phyloP scores from a whole-genome alignment of 768 basidiomycete species.

The Russula sp. region DNA sequence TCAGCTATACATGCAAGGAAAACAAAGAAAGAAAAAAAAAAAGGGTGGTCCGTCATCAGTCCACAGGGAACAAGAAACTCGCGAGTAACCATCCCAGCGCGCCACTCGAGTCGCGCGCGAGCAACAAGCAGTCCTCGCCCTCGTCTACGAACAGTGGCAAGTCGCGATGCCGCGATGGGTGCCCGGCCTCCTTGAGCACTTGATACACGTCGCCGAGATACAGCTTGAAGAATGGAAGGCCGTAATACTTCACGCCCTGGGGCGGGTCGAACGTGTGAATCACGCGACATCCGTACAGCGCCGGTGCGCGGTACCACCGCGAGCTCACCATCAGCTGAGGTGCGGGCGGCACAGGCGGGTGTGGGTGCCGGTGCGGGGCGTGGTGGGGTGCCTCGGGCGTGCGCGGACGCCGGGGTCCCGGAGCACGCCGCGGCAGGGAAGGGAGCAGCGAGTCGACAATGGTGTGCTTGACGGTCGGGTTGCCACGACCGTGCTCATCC shows the following conservation, averaged over 20 bases:
- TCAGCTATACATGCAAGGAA: no score
- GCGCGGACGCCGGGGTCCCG: constrained; percentile 7
- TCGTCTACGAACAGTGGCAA: constrained; percentile 78
- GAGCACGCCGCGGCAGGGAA: constrained; percentile 9
- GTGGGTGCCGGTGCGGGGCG: constrained; percentile 25
- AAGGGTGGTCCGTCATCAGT: constrained; percentile 26
- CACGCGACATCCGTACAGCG: constrained; percentile 61
- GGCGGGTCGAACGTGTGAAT: constrained; percentile 67
- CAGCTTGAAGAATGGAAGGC: constrained; percentile 74
- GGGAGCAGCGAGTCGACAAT: constrained; percentile 10
- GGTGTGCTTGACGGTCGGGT: background rate
- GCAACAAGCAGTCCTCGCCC: constrained; percentile 65
- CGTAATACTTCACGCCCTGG: constrained; percentile 56
- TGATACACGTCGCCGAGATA: constrained; percentile 54
- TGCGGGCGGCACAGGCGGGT: constrained; percentile 22
- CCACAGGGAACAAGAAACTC: constrained; percentile 67
- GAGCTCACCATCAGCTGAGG: constrained; percentile 17
- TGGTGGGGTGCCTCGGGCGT: constrained; percentile 17
- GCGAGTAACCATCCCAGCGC: constrained; percentile 77
- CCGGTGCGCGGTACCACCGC: constrained; percentile 25
- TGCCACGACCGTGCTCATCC: background rate
- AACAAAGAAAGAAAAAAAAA: background rate
- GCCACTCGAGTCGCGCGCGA: constrained; percentile 52
- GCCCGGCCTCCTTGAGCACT: constrained; percentile 70
- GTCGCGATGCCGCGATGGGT: constrained; percentile 66